These are phyloP conservation scores for Neoboletus magnificus DNA, from an alignment of 768 basidiomycete genomes.

Conservation along the genomic window DNA sequence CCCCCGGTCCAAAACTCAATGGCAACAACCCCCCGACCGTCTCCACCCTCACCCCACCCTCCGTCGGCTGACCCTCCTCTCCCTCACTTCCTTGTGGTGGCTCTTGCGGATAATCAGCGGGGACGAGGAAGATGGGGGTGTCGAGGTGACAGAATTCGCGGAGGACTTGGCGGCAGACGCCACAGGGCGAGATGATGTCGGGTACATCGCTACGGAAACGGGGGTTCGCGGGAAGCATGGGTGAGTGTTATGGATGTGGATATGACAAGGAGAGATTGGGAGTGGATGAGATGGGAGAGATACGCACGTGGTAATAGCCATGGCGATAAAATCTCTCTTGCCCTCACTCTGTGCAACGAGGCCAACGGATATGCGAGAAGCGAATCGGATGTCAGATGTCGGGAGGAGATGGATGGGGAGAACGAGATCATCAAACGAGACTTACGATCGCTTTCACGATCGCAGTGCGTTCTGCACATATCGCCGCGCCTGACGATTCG, in stretches of 20 bases:
- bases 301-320: conserved; percentile 78
- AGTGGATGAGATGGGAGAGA: not conserved
- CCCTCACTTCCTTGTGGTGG: conserved; percentile 1
- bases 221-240: not conserved
- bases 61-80: conserved; percentile 26
- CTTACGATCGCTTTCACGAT: conserved; percentile 91
- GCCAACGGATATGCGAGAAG: not conserved
- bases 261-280: not conserved
- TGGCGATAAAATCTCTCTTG: conserved; percentile 59
- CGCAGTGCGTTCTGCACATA: conserved; percentile 94
- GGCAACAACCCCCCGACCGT: conserved; percentile 76
- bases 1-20: conserved; percentile 84
- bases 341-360: conserved; percentile 72
- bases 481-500: conserved; percentile 56
- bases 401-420: not conserved
- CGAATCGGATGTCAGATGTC: not conserved
- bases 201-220: conserved; percentile 57
- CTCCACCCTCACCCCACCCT: conserved; percentile 52
- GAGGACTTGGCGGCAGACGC: conserved; percentile 88
- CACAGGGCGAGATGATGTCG: conserved; percentile 76
- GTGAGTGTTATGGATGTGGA: not conserved
- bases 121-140: conserved; percentile 72
- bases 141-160: conserved; percentile 78
- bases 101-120: conserved; percentile 54
- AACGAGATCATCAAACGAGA: not conserved